Percentiles rank a stretch among this genome's conserved stretches.
phyloP scores from a whole-genome alignment of 257 asterid species.

The Scutellaria baicalensis region DNA sequence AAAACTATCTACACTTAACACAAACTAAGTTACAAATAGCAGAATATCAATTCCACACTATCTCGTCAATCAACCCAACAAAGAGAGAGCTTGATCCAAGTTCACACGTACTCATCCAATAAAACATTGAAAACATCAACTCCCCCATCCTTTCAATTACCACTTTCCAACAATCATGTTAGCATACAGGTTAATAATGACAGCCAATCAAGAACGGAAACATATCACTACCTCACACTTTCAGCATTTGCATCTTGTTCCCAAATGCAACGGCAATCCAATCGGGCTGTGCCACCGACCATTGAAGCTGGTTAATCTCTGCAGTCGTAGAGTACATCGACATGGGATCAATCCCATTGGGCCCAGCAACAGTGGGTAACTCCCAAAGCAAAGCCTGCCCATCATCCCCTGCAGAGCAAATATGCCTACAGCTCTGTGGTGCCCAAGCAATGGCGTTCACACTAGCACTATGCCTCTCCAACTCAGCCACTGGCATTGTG shows the following conservation, averaged over 20 bases:
- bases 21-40: neutral
- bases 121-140: no score
- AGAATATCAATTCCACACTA: neutral
- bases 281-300: constrained; percentile 77
- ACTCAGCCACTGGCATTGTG: constrained; percentile 76
- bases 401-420: constrained; percentile 90
- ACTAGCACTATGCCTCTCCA: constrained; percentile 80
- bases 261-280: constrained; percentile 87
- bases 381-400: constrained; percentile 91
- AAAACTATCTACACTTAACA: neutral
- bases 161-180: neutral
- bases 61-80: neutral
- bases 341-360: constrained; percentile 86
- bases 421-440: constrained; percentile 79
- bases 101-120: neutral
- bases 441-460: constrained; percentile 96
- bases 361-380: constrained; percentile 84
- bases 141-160: neutral
- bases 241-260: constrained; percentile 83
- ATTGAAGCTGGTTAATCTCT: constrained; percentile 89
- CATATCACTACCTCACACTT: constrained; percentile 45
- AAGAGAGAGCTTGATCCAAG: neutral
- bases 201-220: neutral
- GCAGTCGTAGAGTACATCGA: constrained; percentile 57
- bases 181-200: neutral